phyloP scores from a whole-genome alignment of 2,329 filamentous ascomycete species.

The Arachnomyces sp. region DNA sequence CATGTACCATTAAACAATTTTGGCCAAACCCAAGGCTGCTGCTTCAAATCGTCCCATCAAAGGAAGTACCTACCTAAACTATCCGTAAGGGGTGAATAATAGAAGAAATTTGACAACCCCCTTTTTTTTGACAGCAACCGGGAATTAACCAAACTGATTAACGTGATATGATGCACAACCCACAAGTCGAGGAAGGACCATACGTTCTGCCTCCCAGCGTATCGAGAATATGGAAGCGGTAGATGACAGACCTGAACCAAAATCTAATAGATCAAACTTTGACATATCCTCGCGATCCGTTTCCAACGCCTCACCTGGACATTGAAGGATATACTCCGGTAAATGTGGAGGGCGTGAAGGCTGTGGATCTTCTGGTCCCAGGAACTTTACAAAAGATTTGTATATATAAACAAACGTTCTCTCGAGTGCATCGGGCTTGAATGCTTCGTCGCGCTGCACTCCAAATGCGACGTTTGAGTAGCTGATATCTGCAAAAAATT shows the following conservation, averaged over 20 bases:
- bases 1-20: no score
- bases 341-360: slow-evolving; percentile 4
- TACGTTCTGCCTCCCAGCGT: no score
- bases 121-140: no score
- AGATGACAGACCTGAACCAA: slow-evolving; percentile 7
- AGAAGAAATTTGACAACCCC: no score
- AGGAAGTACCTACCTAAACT: no score
- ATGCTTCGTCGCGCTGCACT: slow-evolving; percentile 4
- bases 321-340: slow-evolving; percentile 5
- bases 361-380: not conserved
- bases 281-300: slow-evolving; percentile 7
- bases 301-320: not conserved
- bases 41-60: no score
- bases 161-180: no score
- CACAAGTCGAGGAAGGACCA: no score
- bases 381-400: not conserved
- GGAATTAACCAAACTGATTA: no score
- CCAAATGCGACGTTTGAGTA: slow-evolving; percentile 5
- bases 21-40: no score
- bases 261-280: slow-evolving; percentile 9
- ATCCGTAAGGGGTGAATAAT: no score
- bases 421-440: not conserved
- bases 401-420: slow-evolving; percentile 3
- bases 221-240: no score
- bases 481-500: slow-evolving; percentile 8